These are phyloP conservation scores for Fusarium succisae DNA, from an alignment of 2,329 filamentous ascomycete genomes.

Conservation along the genomic window DNA sequence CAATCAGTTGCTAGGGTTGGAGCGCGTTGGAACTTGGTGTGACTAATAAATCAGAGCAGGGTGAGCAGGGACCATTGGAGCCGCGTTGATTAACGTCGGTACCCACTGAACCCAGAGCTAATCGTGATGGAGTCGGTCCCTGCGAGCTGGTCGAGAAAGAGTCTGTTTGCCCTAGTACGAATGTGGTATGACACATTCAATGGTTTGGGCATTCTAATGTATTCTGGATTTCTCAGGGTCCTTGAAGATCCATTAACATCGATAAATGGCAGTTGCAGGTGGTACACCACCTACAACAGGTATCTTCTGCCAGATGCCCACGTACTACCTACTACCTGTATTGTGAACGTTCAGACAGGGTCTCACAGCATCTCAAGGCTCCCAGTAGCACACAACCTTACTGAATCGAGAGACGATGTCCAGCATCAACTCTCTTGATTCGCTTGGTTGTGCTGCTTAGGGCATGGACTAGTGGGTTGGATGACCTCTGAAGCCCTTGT, in stretches of 20 bases:
- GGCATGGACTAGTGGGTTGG: slow-evolving; percentile 15
- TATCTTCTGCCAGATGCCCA: neutral
- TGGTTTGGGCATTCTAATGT: slow-evolving; percentile 2
- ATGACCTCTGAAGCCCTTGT: slow-evolving; percentile 11
- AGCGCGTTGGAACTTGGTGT: neutral
- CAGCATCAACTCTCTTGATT: neutral
- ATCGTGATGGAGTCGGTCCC: slow-evolving; percentile 25
- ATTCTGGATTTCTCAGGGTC: slow-evolving; percentile 26
- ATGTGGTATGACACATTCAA: slow-evolving; percentile 17
- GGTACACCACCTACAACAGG: neutral
- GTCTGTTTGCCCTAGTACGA: slow-evolving; percentile 19
- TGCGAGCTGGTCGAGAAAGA: slow-evolving; percentile 1
- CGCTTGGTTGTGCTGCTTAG: slow-evolving; percentile 6
- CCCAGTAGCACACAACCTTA: neutral
- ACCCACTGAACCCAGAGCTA: slow-evolving; percentile 25
- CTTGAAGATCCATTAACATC: neutral
- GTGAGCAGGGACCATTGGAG: slow-evolving; percentile 26
- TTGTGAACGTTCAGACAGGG: neutral
- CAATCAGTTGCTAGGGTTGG: neutral
- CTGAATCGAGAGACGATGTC: neutral
- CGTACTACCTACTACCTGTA: neutral
- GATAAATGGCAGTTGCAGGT: neutral
- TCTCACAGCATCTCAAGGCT: neutral
- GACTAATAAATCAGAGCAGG: neutral
- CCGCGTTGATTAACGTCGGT: slow-evolving; percentile 25